Percentiles rank a stretch among this genome's conserved stretches.
These are phyloP conservation scores for Oligophagozyma castellii DNA, from an alignment of 1,139 yeast species.

Conservation along the genomic window DNA sequence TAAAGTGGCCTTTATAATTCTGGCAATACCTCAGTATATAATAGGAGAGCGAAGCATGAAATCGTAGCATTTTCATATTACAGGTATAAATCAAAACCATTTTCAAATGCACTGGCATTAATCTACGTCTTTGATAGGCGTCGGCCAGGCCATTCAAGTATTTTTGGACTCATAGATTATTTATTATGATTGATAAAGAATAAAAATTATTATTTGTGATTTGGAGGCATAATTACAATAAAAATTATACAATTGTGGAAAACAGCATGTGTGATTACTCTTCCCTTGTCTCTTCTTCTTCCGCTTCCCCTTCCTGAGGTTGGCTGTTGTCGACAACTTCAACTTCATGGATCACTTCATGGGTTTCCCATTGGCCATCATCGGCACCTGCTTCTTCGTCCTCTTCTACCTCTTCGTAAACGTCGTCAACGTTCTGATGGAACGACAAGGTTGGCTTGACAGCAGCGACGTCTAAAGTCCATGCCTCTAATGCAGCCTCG, in stretches of 20 bases:
- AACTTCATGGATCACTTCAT: constrained; percentile 10
- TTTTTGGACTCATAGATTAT: constrained; percentile 1
- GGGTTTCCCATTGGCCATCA: constrained; percentile 19
- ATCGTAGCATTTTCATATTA: too few species aligned
- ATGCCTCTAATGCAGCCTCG: constrained; percentile 67
- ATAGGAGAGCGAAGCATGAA: too few species aligned
- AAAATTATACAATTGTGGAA: neutral
- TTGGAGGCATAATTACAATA: neutral
- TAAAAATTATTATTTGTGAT: neutral
- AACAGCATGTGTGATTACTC: constrained; percentile 1
- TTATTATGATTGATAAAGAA: constrained; percentile 1
- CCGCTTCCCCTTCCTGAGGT: constrained; percentile 6
- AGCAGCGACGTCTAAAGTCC: constrained; percentile 73
- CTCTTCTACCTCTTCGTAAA: constrained; percentile 45
- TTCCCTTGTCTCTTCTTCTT: constrained; percentile 4
- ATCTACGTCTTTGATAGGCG: too few species aligned
- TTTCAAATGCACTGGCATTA: constrained; percentile 13
- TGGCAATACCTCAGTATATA: too few species aligned
- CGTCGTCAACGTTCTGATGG: constrained; percentile 57
- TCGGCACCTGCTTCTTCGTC: constrained; percentile 24
- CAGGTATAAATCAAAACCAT: too few species aligned
- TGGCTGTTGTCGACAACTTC: too few species aligned
- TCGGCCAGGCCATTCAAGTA: constrained; percentile 1
- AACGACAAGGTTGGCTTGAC: constrained; percentile 70
- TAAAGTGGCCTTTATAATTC: too few species aligned